Evolutionary conservation across 345 rosid species (phyloP).

Genomic region (Brassica incana): DNA sequence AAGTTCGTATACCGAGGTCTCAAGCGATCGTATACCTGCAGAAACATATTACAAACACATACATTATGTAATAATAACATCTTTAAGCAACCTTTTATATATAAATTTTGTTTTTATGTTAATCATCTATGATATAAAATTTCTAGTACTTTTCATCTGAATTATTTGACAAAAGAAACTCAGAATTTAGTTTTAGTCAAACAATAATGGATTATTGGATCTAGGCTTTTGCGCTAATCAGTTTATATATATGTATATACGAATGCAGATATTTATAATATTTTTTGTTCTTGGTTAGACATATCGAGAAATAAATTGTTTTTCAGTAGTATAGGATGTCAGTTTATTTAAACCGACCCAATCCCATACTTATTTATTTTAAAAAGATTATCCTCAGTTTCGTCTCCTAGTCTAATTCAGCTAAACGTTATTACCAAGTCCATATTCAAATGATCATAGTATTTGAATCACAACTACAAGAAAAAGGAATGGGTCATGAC

Average conservation of each 20-base stretch:
- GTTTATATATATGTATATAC: background rate
- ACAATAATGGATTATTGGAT: background rate
- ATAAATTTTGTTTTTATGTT: background rate
- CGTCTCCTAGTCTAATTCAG: constrained; percentile 8
- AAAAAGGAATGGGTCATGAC: constrained; percentile 35
- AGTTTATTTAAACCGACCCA: background rate
- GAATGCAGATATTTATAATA: background rate
- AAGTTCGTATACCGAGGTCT: background rate
- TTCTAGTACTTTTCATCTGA: background rate
- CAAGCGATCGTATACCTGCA: background rate
- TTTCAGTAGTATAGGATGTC: background rate
- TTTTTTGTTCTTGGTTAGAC: background rate
- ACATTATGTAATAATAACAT: background rate
- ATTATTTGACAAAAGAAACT: background rate
- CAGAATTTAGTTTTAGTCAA: background rate
- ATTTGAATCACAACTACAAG: constrained; percentile 12
- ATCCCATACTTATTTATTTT: background rate
- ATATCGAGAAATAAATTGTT: background rate
- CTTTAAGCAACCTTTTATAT: background rate
- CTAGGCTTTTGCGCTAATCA: background rate
- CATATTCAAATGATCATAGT: constrained; percentile 18
- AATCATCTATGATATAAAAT: background rate
- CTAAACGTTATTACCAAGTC: constrained; percentile 21
- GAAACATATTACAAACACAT: background rate
- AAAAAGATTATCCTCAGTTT: constrained; percentile 4